A percentile compares a stretch with the other conserved stretches of the same genome.
Evolutionary conservation across 164 flowering plant species (phyloP).

Genomic region (Kingdonia uniflora): DNA sequence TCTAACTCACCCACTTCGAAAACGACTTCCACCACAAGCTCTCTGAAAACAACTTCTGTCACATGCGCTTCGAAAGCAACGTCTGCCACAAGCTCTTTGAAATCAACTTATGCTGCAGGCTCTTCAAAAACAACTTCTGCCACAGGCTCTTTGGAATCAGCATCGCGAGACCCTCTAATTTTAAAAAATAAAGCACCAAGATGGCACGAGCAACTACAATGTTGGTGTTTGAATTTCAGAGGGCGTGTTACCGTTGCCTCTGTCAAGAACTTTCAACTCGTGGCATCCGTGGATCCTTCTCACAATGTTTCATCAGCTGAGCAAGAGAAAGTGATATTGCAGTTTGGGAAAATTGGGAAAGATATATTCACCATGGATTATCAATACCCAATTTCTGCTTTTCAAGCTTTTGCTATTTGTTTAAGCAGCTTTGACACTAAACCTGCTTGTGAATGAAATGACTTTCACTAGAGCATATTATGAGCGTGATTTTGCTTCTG

Average conservation of each 20-base stretch:
- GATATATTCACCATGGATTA: slow-evolving; percentile 64
- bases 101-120: too few relatives aligned
- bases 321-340: slow-evolving; percentile 73
- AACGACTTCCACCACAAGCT: too few relatives aligned
- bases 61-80: too few relatives aligned
- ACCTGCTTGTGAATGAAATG: slow-evolving; percentile 74
- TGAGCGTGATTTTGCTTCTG: slow-evolving; percentile 12
- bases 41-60: too few relatives aligned
- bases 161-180: slow-evolving; percentile 29
- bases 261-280: slow-evolving; percentile 91
- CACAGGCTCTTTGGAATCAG: too few relatives aligned
- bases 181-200: slow-evolving; percentile 68
- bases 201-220: slow-evolving; percentile 35
- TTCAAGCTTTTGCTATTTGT: slow-evolving; percentile 85
- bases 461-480: not conserved
- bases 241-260: slow-evolving; percentile 95
- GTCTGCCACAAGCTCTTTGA: too few relatives aligned
- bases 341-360: slow-evolving; percentile 86
- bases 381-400: slow-evolving; percentile 45
- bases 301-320: slow-evolving; percentile 43
- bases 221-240: slow-evolving; percentile 89
- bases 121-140: too few relatives aligned
- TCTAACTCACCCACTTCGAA: not conserved
- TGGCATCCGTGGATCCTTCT: slow-evolving; percentile 49
- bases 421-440: slow-evolving; percentile 22